Conservation (phyloP, 495 filamentous ascomycete genomes). For the Penicillium coprophilum region DNA sequence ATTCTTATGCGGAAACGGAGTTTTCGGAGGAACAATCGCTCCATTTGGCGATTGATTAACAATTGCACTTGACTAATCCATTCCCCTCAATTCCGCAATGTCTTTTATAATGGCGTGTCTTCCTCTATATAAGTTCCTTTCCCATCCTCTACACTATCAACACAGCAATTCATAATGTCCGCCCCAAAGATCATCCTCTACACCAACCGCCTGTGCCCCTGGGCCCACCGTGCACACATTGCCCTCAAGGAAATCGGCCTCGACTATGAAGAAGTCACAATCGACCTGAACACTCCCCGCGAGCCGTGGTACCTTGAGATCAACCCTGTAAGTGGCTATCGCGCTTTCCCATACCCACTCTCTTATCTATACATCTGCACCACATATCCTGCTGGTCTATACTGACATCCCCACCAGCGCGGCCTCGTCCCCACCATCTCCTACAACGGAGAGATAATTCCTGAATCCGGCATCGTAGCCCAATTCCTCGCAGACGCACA, state of each 20-base stretch:
- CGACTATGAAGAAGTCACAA: slow-evolving; percentile 75
- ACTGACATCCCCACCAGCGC: slow-evolving; percentile 41
- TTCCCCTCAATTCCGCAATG: slow-evolving; percentile 24
- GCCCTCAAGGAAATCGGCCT: slow-evolving; percentile 69
- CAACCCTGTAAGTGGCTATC: slow-evolving; percentile 59
- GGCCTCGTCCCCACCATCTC: slow-evolving; percentile 75
- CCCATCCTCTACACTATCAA: not conserved
- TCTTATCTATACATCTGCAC: not conserved
- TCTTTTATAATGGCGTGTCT: slow-evolving; percentile 18
- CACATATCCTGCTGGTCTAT: not conserved
- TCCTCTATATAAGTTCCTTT: not conserved
- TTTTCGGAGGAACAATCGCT: slow-evolving; percentile 12
- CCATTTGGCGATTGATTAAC: slow-evolving; percentile 21
- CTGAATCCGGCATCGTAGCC: slow-evolving; percentile 70
- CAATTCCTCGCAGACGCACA: slow-evolving; percentile 68
- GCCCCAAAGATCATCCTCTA: slow-evolving; percentile 60
- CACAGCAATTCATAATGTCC: slow-evolving; percentile 26
- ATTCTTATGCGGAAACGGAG: slow-evolving; percentile 21
- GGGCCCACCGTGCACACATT: slow-evolving; percentile 80
- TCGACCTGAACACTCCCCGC: slow-evolving; percentile 70
- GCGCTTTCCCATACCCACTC: slow-evolving; percentile 4
- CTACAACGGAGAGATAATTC: slow-evolving; percentile 70
- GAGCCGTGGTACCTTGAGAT: slow-evolving; percentile 82
- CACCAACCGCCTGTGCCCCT: slow-evolving; percentile 77
- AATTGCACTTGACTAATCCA: slow-evolving; percentile 33